Percentiles rank a stretch among this genome's conserved stretches.
Conservation (phyloP, 163 green algal genomes). For the Prototheca wickerhamii region DNA sequence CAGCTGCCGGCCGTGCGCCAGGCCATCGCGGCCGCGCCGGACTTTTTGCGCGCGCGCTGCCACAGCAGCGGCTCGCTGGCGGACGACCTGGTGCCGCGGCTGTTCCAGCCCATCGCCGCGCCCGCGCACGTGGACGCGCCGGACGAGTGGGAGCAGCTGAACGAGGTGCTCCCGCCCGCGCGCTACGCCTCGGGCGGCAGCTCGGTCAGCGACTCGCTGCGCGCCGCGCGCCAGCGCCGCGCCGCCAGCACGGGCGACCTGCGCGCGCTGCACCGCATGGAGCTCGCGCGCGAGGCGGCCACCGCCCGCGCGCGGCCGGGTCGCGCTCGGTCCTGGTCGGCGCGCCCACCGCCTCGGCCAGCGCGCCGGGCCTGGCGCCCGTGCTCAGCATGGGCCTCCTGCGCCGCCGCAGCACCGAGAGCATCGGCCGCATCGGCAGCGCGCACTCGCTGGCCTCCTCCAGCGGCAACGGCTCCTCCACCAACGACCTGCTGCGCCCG, state of each 20-base stretch:
- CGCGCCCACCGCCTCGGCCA: neutral
- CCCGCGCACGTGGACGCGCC: neutral
- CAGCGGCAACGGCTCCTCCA: neutral
- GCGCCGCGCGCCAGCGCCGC: neutral
- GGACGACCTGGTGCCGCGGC: neutral
- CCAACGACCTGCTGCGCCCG: neutral
- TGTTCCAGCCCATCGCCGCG: neutral
- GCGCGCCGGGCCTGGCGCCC: neutral
- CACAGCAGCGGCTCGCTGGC: neutral
- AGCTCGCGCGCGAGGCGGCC: neutral
- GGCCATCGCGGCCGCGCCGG: neutral
- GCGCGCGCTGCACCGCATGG: neutral
- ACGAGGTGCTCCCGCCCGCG: constrained; percentile 8
- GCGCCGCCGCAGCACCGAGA: constrained; percentile 5
- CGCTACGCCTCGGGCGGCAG: constrained; percentile 1
- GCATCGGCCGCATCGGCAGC: neutral
- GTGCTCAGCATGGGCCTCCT: neutral
- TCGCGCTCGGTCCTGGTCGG: neutral
- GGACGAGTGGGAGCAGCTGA: constrained; percentile 4
- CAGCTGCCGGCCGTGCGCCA: neutral
- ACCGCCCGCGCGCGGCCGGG: neutral
- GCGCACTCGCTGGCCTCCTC: constrained; percentile 10
- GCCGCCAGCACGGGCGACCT: constrained; percentile 4
- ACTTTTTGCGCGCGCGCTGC: neutral
- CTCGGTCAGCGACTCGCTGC: neutral